Conservation (phyloP, 1,284 basidiomycete species). For the Blastosporella zonata region DNA sequence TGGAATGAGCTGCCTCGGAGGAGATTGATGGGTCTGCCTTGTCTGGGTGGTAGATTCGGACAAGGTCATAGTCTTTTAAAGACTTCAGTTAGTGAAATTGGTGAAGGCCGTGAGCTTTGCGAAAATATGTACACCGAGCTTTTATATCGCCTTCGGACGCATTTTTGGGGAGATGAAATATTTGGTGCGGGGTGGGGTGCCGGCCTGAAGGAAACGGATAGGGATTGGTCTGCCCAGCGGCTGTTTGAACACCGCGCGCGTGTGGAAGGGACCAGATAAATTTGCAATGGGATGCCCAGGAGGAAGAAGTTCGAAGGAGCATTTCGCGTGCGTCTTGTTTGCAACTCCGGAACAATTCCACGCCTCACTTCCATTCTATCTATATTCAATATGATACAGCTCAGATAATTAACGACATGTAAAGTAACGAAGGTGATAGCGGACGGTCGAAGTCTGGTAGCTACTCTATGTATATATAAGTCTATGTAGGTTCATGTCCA, state of each 20-base stretch:
- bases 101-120: background rate
- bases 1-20: constrained; percentile 49
- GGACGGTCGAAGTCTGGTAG: background rate
- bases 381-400: constrained; percentile 8
- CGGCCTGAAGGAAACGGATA: constrained; percentile 49
- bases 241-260: constrained; percentile 2
- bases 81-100: background rate
- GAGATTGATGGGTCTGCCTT: constrained; percentile 42
- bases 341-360: too few relatives aligned
- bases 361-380: background rate
- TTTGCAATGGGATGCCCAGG: background rate
- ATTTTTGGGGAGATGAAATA: constrained; percentile 57
- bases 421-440: constrained; percentile 9
- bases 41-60: constrained; percentile 65
- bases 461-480: background rate
- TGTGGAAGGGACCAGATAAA: constrained; percentile 1
- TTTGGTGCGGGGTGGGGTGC: constrained; percentile 59
- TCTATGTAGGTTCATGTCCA: constrained; percentile 9
- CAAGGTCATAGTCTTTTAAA: constrained; percentile 58
- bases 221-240: constrained; percentile 11
- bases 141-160: constrained; percentile 57
- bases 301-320: constrained; percentile 9
- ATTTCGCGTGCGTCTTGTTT: too few relatives aligned
- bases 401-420: constrained; percentile 8
- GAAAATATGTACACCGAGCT: constrained; percentile 49